Base-by-base conservation (phyloP, 208 protist genomes). In the Acanthamoeba polyphaga region DNA sequence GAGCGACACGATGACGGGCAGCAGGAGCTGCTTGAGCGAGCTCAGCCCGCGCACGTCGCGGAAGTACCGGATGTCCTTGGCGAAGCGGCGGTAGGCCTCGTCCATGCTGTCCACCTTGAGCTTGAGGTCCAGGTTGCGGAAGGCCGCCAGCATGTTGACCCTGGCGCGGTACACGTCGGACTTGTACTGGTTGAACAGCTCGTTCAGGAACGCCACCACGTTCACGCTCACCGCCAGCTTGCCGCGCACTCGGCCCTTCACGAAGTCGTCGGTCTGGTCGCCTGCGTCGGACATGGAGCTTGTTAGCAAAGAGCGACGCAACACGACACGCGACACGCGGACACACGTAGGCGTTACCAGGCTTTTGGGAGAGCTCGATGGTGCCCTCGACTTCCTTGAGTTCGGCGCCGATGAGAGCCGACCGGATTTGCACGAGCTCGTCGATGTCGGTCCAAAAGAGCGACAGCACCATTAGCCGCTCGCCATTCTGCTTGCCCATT, bases 101-200 rank as follows among this genome's bases (percentile, higher is more conserved):
- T 74, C 87, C 64, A 92, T 76, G 64, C 15, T 53, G 43, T 92
- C 87, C 64, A 58, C 17, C 32, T 49, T 68, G 60, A 92, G 22
- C n/a, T 51, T 24, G n/a, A 92, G 53, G 43, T 92, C 87, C 43
- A 92, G 87, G 38, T 92, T 15, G 43, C 87, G 55, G 64, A 92
- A 92, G 34, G 87, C 27, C 17, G 87, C 55, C 49, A 92, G n/a
- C 32, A 92, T 7, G 60, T 92, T 92, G 38, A 92, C 19, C 49
- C 55, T 43, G 87, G 55, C 62, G 15, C 87, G 87, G n/a, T 29
- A 58, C 7, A 1, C 1, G 55, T 68, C 87, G 64, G 22, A 32
- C 58, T 90, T 90, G 87, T 92, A 76, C 34, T 29, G 43, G 24
- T 51, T 55, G 43, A 92, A 19, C 4, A 92, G 87, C 32, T 92